Evolutionary conservation across 1,284 basidiomycete genomes (phyloP), one percentile per base, ranked within the genome.

Genomic region (Austroboletus niveus): DNA sequence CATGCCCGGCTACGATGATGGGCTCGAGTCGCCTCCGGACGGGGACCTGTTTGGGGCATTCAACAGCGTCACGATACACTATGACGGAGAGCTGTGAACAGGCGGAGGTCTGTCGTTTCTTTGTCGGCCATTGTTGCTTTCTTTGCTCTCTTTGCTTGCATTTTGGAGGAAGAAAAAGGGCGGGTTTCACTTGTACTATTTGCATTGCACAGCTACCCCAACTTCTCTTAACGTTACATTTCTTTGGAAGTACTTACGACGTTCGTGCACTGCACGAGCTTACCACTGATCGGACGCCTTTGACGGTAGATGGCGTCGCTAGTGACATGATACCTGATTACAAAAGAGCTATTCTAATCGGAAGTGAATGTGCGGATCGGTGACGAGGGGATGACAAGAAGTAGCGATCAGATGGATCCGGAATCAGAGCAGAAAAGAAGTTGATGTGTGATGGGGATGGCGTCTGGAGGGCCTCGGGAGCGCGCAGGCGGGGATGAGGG

Each of bases 11-110:
- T 65, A 61, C 46, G 75, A 77, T 59, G 81, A 83, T 57, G 80
- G 79, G 48, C 69, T 78, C 65, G 79, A 79, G 44, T 64, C 68
- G 51, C 57, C 69, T 47, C 52, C 64, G 55, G 68, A 75, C 60
- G 68, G 64, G 55, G 78, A 90, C 69, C 72, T 90, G 57, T 95
- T 95, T 71, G 82, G 81, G 49, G 88, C 81, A 45, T 95, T 95
- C 72, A 88, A 84, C 61, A 92, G 87, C 70, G 90, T 95, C 63
- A 94, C 92, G 54, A 75, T 94, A 66, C 85, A 92, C 61, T 84
- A 92, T 69, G 89, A 91, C 61, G 89, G 87, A 48, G 88, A 90
- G 59, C 12, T 66, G 53, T 64, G 62, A 65, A 4, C 38, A 15
- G 38, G n/a, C n/a, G 11, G 39, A 24, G 39, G 54, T 56, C 42